A percentile compares a stretch with the other conserved stretches of the same genome.
Conservation (phyloP, 1,139 yeast species). For the Blastobotrys apis region DNA sequence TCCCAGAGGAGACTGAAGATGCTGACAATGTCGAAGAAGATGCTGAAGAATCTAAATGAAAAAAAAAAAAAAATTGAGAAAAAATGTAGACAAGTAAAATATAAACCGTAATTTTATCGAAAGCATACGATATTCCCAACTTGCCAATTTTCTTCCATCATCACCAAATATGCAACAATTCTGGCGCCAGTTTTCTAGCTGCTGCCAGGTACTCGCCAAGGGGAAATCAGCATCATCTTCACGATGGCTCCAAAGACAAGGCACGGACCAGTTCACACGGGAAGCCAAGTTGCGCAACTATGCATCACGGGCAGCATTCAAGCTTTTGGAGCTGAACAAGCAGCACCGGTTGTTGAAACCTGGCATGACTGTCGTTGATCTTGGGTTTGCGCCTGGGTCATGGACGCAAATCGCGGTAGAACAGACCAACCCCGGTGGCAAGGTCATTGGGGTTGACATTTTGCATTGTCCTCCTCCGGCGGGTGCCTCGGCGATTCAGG, state of each 20-base stretch:
- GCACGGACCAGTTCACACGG: constrained; percentile 56
- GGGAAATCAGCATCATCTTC: constrained; percentile 45
- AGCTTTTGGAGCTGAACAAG: constrained; percentile 60
- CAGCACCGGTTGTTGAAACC: constrained; percentile 56
- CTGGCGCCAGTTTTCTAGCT: constrained; percentile 1
- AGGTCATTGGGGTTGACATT: constrained; percentile 80
- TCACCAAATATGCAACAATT: too few relatives aligned
- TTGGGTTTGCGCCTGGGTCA: constrained; percentile 95
- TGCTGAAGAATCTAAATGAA: neutral
- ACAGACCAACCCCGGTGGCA: constrained; percentile 53
- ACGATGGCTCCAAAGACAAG: constrained; percentile 72
- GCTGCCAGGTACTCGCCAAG: constrained; percentile 7
- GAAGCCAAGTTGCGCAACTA: constrained; percentile 62
- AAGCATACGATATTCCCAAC: too few relatives aligned
- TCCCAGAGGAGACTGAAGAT: constrained; percentile 8
- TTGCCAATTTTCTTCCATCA: too few relatives aligned
- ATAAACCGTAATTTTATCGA: too few relatives aligned
- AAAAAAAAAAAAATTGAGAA: neutral
- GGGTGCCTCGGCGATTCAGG: constrained; percentile 81
- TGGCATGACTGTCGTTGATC: constrained; percentile 65
- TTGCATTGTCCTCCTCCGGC: constrained; percentile 71
- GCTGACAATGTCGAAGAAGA: constrained; percentile 4
- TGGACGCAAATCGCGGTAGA: constrained; percentile 84
- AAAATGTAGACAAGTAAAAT: neutral
- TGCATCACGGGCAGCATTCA: constrained; percentile 88